Evolutionary conservation across 2,329 filamentous ascomycete genomes (phyloP), one percentile per base, ranked within the genome.

Genomic region (Berkeleyomyces rouxiae): DNA sequence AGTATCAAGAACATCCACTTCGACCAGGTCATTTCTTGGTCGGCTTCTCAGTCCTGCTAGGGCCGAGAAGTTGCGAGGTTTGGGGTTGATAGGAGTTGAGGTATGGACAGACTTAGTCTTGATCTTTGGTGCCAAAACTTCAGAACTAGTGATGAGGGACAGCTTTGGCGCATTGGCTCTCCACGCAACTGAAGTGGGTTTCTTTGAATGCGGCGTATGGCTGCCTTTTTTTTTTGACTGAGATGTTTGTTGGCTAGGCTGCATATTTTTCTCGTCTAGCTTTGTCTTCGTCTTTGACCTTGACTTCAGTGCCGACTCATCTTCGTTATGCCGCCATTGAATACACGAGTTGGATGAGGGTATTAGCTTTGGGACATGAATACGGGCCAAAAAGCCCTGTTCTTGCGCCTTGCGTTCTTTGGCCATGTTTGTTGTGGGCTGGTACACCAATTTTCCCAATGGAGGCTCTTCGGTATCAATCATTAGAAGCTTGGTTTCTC

Each of bases 401-500:
- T 63, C 11, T 10, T 63, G 51, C 4, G 58, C 58, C 11, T 31
- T 43, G 4, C 62, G 47, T 16, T 59, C 36, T 11, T 55, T 36
- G 39, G 11, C 11, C 43, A 58, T 58, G 36, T 62, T 58, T 31
- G 42, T 51, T 16, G 70, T 69, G 0, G 70, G 68, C 0, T 71
- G 70, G 62, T 73, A 71, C 0, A 78, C 73, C 0, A 82, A 66
- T 4, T 77, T 79, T 0, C 76, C 78, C 4, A 73, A 73, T 0
- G 78, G 77, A 0, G 74, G 59, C 0, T 69, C 65, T 0, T 72
- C 72, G 0, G 85, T 85, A 71, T 90, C 85, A 0, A 88, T 81
- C 0, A 90, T 75, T 2, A 91, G 72, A 0, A 90, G 72, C 2
- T 81, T 81, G 67, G 87, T 83, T 61, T 86, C 82, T 0, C 80